These are phyloP conservation scores for Mitragyna speciosa DNA, from an alignment of 257 asterid genomes.

Conservation along the genomic window DNA sequence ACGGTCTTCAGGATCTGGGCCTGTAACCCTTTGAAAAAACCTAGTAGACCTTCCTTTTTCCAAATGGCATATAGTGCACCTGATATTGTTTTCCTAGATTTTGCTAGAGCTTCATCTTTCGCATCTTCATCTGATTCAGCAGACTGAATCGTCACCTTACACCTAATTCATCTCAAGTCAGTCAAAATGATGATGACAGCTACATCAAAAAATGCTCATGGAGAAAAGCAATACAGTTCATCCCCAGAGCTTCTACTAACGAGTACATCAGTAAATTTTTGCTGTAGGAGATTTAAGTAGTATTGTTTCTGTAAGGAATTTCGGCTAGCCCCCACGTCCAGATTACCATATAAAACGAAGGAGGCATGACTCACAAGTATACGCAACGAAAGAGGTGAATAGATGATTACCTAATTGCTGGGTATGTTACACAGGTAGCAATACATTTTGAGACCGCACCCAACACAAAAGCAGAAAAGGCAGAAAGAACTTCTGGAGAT, in stretches of 20 bases:
- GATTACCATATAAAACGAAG: not conserved
- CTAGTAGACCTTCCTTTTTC: conserved; percentile 71
- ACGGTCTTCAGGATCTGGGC: conserved; percentile 91
- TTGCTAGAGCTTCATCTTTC: conserved; percentile 32
- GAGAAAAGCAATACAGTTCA: not conserved
- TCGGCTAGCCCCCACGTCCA: not conserved
- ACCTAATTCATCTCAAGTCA: conserved; percentile 43
- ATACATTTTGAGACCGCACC: conserved; percentile 86
- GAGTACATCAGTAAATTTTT: not conserved
- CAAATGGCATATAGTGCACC: conserved; percentile 61
- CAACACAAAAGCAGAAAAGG: conserved; percentile 67
- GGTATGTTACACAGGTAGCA: conserved; percentile 82
- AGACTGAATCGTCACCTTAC: conserved; percentile 88
- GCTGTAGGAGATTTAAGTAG: not conserved
- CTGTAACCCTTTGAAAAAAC: conserved; percentile 87
- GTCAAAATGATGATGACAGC: not conserved
- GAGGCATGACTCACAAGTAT: not conserved
- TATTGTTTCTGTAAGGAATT: not conserved
- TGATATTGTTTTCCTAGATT: conserved; percentile 52
- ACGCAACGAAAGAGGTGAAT: conserved; percentile 6
- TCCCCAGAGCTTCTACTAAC: not conserved
- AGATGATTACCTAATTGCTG: conserved; percentile 64
- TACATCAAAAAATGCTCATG: not conserved
- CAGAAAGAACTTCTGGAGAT: conserved; percentile 69
- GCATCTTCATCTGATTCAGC: conserved; percentile 62